Percentiles rank a stretch among this genome's conserved stretches.
phyloP scores from a whole-genome alignment of 768 basidiomycete species.

The Pulveroboletus ravenelii region DNA sequence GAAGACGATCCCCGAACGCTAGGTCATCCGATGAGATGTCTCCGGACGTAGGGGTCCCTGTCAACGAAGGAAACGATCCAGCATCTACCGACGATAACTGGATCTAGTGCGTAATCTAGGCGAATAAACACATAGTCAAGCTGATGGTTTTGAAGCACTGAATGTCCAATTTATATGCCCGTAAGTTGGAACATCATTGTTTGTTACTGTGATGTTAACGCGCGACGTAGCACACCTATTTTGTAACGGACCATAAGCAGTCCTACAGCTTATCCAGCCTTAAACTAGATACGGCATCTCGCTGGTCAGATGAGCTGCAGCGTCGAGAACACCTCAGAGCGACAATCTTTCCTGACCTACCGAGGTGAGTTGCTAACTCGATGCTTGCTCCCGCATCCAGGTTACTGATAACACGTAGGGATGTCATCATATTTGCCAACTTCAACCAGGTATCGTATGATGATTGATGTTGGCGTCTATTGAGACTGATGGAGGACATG shows the following conservation, averaged over 20 bases:
- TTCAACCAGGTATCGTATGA: slow-evolving; percentile 43
- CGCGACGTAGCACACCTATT: slow-evolving; percentile 39
- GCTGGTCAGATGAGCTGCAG: slow-evolving; percentile 38
- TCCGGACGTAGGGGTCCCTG: slow-evolving; percentile 28
- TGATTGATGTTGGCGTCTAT: neutral
- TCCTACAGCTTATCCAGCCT: slow-evolving; percentile 28
- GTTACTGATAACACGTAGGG: slow-evolving; percentile 23
- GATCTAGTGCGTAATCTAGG: slow-evolving; percentile 38
- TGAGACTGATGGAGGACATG: slow-evolving; percentile 5
- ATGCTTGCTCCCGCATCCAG: neutral
- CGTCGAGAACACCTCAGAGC: slow-evolving; percentile 36
- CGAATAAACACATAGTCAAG: neutral
- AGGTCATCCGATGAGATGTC: slow-evolving; percentile 2
- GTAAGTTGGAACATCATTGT: slow-evolving; percentile 22
- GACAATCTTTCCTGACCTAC: slow-evolving; percentile 41
- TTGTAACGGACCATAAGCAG: slow-evolving; percentile 49
- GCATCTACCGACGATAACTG: slow-evolving; percentile 34
- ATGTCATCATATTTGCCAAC: slow-evolving; percentile 47
- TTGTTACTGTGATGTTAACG: neutral
- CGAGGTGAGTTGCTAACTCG: slow-evolving; percentile 28
- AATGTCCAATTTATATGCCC: slow-evolving; percentile 45
- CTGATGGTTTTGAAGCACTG: slow-evolving; percentile 30
- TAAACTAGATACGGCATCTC: slow-evolving; percentile 11
- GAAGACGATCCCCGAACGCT: slow-evolving; percentile 1
- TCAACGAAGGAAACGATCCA: slow-evolving; percentile 40